Evolutionary conservation across 2,329 filamentous ascomycete species (phyloP).

Genomic region (Pseudocercospora eumusae): DNA sequence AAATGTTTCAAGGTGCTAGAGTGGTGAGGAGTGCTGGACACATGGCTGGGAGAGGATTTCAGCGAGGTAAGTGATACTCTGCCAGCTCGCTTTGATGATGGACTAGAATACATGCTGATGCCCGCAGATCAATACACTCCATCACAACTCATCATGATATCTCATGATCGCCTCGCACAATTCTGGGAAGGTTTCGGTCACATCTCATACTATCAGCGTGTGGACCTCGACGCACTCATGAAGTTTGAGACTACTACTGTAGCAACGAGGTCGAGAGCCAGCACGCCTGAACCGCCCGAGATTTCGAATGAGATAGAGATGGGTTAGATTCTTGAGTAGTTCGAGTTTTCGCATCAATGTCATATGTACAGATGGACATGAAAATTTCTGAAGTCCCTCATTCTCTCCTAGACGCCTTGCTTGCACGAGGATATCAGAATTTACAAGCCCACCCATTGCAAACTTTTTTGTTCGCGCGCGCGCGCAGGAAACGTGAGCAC

Average conservation of each 20-base stretch:
- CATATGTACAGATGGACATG: background rate
- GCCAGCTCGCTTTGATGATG: background rate
- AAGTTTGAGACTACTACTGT: conserved; percentile 1
- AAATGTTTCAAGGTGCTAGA: conserved; percentile 69
- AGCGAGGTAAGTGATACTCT: conserved; percentile 61
- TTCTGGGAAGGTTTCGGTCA: conserved; percentile 68
- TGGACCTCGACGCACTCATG: conserved; percentile 46
- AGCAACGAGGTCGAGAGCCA: background rate
- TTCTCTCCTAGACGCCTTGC: background rate
- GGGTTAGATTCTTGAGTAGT: background rate
- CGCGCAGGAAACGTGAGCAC: background rate
- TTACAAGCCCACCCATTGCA: background rate
- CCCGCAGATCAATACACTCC: conserved; percentile 69
- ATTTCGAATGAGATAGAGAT: background rate
- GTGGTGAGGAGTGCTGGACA: conserved; percentile 76
- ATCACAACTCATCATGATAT: conserved; percentile 76
- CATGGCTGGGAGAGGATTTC: conserved; percentile 72
- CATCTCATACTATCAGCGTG: conserved; percentile 52
- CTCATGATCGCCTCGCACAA: conserved; percentile 74
- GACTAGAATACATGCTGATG: too few species aligned
- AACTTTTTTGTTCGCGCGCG: background rate
- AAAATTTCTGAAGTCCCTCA: background rate
- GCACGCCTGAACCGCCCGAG: background rate
- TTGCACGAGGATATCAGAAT: background rate
- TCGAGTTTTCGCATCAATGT: background rate